Percentiles rank a stretch among this genome's conserved stretches.
Conservation (phyloP, 176 grass and related monocot genomes). For the Juncus effusus region DNA sequence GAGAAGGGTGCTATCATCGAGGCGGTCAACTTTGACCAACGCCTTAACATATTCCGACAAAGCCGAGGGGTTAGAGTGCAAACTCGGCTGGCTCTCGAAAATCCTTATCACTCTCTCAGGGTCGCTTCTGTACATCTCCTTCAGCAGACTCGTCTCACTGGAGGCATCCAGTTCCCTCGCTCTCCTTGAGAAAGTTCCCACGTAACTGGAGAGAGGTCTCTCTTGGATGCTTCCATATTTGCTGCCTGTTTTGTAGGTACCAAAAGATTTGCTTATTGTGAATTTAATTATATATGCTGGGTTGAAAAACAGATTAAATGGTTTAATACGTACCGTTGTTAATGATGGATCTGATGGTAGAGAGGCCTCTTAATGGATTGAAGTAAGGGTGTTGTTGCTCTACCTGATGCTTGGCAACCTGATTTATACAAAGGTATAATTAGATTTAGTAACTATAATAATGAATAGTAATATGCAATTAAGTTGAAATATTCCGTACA, state of each 20-base stretch:
- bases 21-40: conserved; percentile 63
- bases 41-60: conserved; percentile 86
- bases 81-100: conserved; percentile 72
- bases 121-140: conserved; percentile 66
- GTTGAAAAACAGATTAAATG: neutral
- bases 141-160: conserved; percentile 53
- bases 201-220: conserved; percentile 76
- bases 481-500: neutral
- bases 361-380: conserved; percentile 5
- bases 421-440: conserved; percentile 1
- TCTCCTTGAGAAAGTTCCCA: conserved; percentile 60
- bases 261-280: neutral
- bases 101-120: conserved; percentile 83
- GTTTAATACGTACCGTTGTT: conserved; percentile 1
- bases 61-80: conserved; percentile 71
- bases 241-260: conserved; percentile 28
- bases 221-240: conserved; percentile 47
- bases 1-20: conserved; percentile 69
- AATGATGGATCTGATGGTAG: conserved; percentile 23
- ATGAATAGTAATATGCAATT: conserved; percentile 4
- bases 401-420: conserved; percentile 30
- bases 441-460: neutral
- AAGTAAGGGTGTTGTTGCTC: neutral
- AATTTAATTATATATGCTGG: no score
- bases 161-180: conserved; percentile 39